These are phyloP conservation scores for Hypoxylon sp. DNA, from an alignment of 2,329 filamentous ascomycete species.

Conservation along the genomic window DNA sequence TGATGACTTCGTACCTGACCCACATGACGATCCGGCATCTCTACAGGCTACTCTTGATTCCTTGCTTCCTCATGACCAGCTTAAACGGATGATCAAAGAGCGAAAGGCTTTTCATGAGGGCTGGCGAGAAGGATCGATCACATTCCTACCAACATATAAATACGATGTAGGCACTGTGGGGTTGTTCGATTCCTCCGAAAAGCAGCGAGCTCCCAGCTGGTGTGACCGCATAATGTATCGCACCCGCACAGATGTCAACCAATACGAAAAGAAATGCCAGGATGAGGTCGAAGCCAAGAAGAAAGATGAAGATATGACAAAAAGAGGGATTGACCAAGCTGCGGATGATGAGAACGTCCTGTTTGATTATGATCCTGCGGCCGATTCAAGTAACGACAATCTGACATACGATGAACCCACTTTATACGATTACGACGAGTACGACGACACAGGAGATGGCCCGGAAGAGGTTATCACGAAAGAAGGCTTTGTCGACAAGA, in stretches of 20 bases:
- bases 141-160: slow-evolving; percentile 94
- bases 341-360: slow-evolving; percentile 82
- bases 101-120: slow-evolving; percentile 89
- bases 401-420: slow-evolving; percentile 49
- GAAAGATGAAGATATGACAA: slow-evolving; percentile 86
- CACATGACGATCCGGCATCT: slow-evolving; percentile 81
- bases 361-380: slow-evolving; percentile 89
- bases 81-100: slow-evolving; percentile 75
- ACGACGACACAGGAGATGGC: slow-evolving; percentile 57
- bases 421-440: slow-evolving; percentile 67
- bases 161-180: slow-evolving; percentile 95
- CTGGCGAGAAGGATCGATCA: slow-evolving; percentile 88
- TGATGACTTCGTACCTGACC: slow-evolving; percentile 73
- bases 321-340: slow-evolving; percentile 76
- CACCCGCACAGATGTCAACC: slow-evolving; percentile 73
- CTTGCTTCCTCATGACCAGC: slow-evolving; percentile 87
- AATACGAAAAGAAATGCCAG: slow-evolving; percentile 68
- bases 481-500: slow-evolving; percentile 64
- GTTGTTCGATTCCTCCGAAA: slow-evolving; percentile 94
- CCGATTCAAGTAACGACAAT: slow-evolving; percentile 65
- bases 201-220: slow-evolving; percentile 92
- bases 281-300: slow-evolving; percentile 72
- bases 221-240: slow-evolving; percentile 93
- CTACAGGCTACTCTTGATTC: slow-evolving; percentile 89
- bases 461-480: slow-evolving; percentile 63